These are phyloP conservation scores for Aspergillus arachidicola DNA, from an alignment of 2,329 filamentous ascomycete species.

Conservation along the genomic window DNA sequence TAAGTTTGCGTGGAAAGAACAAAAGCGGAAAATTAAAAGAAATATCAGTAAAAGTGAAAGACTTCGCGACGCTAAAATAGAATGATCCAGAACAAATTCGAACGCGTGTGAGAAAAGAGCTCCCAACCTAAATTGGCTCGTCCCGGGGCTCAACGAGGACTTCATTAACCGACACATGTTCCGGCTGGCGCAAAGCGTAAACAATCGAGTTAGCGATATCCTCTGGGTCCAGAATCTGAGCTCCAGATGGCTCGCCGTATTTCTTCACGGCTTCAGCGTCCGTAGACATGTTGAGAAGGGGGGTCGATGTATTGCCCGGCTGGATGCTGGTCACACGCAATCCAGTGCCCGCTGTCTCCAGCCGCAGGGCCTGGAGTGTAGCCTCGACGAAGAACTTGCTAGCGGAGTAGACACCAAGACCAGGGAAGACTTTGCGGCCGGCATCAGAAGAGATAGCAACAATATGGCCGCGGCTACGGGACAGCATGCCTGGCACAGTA, in stretches of 20 bases:
- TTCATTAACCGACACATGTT: conserved; percentile 78
- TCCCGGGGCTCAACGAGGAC: conserved; percentile 76
- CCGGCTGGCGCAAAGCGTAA: conserved; percentile 72
- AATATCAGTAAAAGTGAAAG: not conserved
- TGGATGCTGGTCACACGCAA: conserved; percentile 74
- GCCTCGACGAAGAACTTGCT: conserved; percentile 86
- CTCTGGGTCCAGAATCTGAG: conserved; percentile 71
- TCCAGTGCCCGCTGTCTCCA: conserved; percentile 75
- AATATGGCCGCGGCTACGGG: conserved; percentile 70
- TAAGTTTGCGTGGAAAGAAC: not conserved
- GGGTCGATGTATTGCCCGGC: conserved; percentile 75
- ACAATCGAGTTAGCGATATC: conserved; percentile 75
- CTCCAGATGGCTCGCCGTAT: conserved; percentile 73
- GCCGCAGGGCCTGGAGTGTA: conserved; percentile 71
- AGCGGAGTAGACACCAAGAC: conserved; percentile 78
- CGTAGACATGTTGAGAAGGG: conserved; percentile 73
- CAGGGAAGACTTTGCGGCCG: conserved; percentile 79
- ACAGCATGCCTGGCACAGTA: conserved; percentile 71
- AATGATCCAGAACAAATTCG: not conserved
- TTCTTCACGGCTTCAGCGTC: conserved; percentile 77
- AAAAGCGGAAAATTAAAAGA: not conserved
- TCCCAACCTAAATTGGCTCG: conserved; percentile 63
- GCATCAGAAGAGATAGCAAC: conserved; percentile 83
- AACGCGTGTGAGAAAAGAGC: not conserved
- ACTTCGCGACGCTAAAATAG: not conserved